Evolutionary conservation across 2,329 filamentous ascomycete genomes (phyloP).

Genomic region (Colletotrichum filicis): DNA sequence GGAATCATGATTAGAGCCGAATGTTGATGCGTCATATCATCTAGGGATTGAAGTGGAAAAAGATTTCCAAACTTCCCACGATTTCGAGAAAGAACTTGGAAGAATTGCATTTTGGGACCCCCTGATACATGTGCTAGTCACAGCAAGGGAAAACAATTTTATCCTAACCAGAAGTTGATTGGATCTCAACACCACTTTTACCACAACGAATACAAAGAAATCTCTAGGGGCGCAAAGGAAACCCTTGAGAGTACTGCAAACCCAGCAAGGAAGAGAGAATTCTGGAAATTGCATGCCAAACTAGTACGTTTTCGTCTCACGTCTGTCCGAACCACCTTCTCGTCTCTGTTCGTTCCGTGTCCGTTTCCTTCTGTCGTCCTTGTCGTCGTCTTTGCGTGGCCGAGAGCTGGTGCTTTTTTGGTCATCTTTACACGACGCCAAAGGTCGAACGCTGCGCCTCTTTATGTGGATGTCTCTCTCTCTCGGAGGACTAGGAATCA

Average conservation of each 20-base stretch:
- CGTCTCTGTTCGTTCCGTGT: background rate
- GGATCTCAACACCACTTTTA: background rate
- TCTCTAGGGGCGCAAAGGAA: background rate
- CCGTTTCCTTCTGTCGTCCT: background rate
- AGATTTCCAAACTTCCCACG: background rate
- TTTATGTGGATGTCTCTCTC: background rate
- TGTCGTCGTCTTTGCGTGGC: background rate
- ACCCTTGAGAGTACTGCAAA: background rate
- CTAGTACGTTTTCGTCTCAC: background rate
- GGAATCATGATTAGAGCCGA: background rate
- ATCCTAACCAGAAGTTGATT: background rate
- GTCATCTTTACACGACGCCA: background rate
- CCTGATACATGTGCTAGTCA: background rate
- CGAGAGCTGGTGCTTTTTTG: background rate
- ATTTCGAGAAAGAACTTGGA: background rate
- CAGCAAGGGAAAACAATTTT: background rate
- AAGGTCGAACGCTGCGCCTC: background rate
- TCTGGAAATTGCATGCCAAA: background rate
- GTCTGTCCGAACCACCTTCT: background rate
- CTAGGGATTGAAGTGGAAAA: background rate
- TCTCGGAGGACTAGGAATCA: background rate
- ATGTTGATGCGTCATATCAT: background rate
- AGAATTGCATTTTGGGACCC: background rate
- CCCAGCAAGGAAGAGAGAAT: background rate
- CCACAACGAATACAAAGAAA: background rate